These are phyloP conservation scores for Yamadazyma aaseri DNA, from an alignment of 1,139 yeast species.

Conservation along the genomic window DNA sequence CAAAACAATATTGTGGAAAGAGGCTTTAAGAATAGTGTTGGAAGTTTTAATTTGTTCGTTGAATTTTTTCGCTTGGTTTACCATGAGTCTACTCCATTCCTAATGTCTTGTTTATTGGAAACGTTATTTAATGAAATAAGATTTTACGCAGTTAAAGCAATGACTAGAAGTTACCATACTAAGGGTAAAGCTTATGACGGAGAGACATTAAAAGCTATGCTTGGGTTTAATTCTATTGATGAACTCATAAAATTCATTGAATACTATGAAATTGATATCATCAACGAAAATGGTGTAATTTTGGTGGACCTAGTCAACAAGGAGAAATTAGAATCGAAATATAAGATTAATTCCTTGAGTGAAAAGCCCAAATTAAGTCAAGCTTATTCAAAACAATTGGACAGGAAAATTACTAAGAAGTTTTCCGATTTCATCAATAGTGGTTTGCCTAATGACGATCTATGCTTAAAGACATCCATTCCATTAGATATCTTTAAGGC, in stretches of 20 bases:
- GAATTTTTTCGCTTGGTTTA: constrained; percentile 62
- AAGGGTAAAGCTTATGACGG: constrained; percentile 66
- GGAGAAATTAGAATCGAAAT: constrained; percentile 40
- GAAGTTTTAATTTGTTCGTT: constrained; percentile 60
- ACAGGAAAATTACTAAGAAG: constrained; percentile 36
- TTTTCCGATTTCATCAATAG: constrained; percentile 36
- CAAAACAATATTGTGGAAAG: constrained; percentile 64
- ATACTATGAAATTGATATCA: constrained; percentile 60
- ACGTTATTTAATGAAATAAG: constrained; percentile 79
- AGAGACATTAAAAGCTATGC: constrained; percentile 41
- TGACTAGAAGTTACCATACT: constrained; percentile 68
- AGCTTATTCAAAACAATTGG: constrained; percentile 54
- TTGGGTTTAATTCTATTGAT: constrained; percentile 65
- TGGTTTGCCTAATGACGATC: constrained; percentile 33
- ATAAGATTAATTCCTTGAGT: constrained; percentile 41
- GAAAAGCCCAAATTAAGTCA: constrained; percentile 56
- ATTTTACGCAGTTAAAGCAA: constrained; percentile 67
- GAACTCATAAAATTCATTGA: constrained; percentile 57
- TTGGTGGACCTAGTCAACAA: constrained; percentile 58
- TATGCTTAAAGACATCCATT: constrained; percentile 13
- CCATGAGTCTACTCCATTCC: constrained; percentile 55
- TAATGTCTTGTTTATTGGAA: constrained; percentile 75
- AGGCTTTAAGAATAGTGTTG: constrained; percentile 55
- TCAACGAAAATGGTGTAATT: constrained; percentile 27
- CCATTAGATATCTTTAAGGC: constrained; percentile 5